Conservation (phyloP, 805 yeast species). For the Yamadazyma scolyti region DNA sequence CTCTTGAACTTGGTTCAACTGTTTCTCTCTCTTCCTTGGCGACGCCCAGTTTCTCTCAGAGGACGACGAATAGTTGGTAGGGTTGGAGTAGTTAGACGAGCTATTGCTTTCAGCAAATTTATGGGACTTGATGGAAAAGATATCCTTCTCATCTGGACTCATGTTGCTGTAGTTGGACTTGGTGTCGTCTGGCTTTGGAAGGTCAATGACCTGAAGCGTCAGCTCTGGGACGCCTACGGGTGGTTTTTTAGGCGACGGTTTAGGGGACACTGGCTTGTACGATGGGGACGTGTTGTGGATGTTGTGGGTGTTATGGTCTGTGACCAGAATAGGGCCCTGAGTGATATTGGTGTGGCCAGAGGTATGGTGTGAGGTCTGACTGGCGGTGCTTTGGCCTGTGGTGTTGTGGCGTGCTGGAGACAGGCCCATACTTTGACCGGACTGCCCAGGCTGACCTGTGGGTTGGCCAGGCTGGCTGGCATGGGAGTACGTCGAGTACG, state of each 20-base stretch:
- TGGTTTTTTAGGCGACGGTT: too few relatives aligned
- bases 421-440: neutral
- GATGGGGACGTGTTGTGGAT: too few relatives aligned
- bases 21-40: constrained; percentile 34
- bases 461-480: constrained; percentile 9
- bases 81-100: constrained; percentile 31
- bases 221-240: constrained; percentile 1
- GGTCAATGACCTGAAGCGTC: constrained; percentile 2
- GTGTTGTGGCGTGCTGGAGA: neutral
- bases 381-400: neutral
- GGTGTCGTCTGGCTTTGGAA: constrained; percentile 15
- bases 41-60: constrained; percentile 40
- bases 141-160: constrained; percentile 15
- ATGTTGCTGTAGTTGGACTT: constrained; percentile 13
- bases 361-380: neutral
- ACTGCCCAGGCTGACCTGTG: constrained; percentile 6
- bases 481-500: constrained; percentile 24
- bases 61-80: constrained; percentile 28
- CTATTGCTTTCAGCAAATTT: constrained; percentile 13
- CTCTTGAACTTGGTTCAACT: constrained; percentile 32
- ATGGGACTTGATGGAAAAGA: constrained; percentile 11
- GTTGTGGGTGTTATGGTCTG: too few relatives aligned
- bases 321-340: too few relatives aligned
- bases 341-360: too few relatives aligned
- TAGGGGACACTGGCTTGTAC: too few relatives aligned